These are phyloP conservation scores for Candida taoyuanica DNA, from an alignment of 805 yeast genomes.

Conservation along the genomic window DNA sequence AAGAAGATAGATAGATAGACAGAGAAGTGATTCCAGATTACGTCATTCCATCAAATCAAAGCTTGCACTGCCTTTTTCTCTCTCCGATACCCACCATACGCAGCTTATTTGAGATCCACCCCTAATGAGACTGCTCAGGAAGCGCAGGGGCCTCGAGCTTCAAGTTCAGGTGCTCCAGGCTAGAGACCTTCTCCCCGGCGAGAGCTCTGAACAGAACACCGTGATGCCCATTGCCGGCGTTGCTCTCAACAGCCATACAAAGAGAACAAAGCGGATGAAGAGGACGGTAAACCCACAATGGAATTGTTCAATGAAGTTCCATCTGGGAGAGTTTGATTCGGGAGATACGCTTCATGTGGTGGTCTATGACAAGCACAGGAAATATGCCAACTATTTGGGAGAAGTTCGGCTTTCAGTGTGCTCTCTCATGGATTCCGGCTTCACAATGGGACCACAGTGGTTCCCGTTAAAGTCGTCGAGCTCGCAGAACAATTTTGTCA, in stretches of 20 bases:
- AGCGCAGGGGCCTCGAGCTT: slow-evolving; percentile 15
- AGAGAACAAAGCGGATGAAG: slow-evolving; percentile 20
- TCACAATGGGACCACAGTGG: slow-evolving; percentile 35
- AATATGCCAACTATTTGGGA: slow-evolving; percentile 26
- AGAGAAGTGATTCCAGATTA: no score
- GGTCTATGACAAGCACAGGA: slow-evolving; percentile 25
- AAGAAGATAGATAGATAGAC: no score
- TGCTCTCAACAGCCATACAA: slow-evolving; percentile 21
- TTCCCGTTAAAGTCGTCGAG: slow-evolving; percentile 39
- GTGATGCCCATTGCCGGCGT: slow-evolving; percentile 23
- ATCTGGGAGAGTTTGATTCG: slow-evolving; percentile 7
- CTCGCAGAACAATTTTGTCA: slow-evolving; percentile 38
- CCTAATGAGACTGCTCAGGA: slow-evolving; percentile 11
- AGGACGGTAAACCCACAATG: slow-evolving; percentile 24
- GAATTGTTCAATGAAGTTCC: slow-evolving; percentile 18
- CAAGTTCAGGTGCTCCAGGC: slow-evolving; percentile 21
- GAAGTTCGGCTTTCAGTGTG: slow-evolving; percentile 24
- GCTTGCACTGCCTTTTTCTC: no score
- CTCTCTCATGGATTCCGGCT: slow-evolving; percentile 16
- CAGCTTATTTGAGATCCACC: no score
- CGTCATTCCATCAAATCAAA: no score
- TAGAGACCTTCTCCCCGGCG: slow-evolving; percentile 21
- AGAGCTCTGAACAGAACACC: slow-evolving; percentile 7
- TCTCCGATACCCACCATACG: no score
- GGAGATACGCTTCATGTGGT: slow-evolving; percentile 21